Evolutionary conservation across 164 flowering plant genomes (phyloP).

Genomic region (Tinospora cordifolia): DNA sequence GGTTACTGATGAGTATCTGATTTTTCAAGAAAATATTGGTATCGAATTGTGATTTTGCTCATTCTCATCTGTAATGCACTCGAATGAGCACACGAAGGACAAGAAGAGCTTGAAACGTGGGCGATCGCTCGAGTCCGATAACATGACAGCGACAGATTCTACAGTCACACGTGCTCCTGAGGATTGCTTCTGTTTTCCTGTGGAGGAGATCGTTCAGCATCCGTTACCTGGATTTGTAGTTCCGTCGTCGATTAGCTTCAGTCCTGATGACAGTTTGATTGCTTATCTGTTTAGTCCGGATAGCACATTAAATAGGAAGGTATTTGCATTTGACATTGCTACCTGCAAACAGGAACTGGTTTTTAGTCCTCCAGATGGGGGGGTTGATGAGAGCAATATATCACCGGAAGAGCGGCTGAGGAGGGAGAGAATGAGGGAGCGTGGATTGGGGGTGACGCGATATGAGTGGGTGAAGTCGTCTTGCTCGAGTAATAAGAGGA

Average conservation of each 20-base stretch:
- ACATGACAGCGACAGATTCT: constrained; percentile 56
- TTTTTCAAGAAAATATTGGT: background rate
- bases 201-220: constrained; percentile 81
- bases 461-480: constrained; percentile 80
- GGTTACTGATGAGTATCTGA: too few species aligned
- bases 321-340: constrained; percentile 53
- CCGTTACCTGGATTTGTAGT: constrained; percentile 77
- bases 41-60: too few species aligned
- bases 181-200: constrained; percentile 37
- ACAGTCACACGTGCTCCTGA: constrained; percentile 29
- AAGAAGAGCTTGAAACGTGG: constrained; percentile 47
- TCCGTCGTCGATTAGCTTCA: constrained; percentile 55
- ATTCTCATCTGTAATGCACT: constrained; percentile 47
- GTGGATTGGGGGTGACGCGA: constrained; percentile 89
- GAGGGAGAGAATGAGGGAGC: constrained; percentile 82
- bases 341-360: constrained; percentile 46
- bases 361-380: constrained; percentile 88
- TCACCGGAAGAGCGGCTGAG: constrained; percentile 85
- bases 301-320: constrained; percentile 53
- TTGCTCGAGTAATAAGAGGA: constrained; percentile 44
- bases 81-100: constrained; percentile 19
- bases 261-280: constrained; percentile 66
- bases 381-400: constrained; percentile 75
- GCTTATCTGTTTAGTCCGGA: constrained; percentile 72
- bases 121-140: constrained; percentile 20